phyloP scores from a whole-genome alignment of 2,329 filamentous ascomycete genomes.

The Stenocarpella maydis region DNA sequence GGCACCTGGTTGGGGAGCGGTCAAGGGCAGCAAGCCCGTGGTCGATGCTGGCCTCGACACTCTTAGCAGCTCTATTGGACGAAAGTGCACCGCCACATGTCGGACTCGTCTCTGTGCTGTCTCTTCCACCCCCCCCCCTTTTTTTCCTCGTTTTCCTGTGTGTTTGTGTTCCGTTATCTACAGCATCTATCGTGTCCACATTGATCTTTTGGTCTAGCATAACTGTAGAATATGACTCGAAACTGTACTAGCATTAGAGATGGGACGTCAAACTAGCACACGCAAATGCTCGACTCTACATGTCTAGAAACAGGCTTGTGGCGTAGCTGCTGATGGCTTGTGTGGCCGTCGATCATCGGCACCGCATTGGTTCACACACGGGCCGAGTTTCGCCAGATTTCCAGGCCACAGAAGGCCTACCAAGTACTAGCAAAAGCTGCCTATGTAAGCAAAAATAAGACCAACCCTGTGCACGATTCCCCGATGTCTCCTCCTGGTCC shows the following conservation, averaged over 20 bases:
- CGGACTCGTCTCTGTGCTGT: not conserved
- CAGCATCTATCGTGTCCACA: not conserved
- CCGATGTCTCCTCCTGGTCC: too few species aligned
- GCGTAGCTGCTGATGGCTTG: not conserved
- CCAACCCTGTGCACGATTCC: not conserved
- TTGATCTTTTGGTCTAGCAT: not conserved
- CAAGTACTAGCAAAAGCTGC: too few species aligned
- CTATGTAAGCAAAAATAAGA: not conserved
- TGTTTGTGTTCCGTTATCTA: too few species aligned
- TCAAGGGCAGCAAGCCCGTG: too few species aligned
- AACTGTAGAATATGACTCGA: not conserved
- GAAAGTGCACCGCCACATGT: slow-evolving; percentile 22
- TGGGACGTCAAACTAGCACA: not conserved
- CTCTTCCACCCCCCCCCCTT: too few species aligned
- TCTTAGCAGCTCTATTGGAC: not conserved
- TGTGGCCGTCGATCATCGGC: not conserved
- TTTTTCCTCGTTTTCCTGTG: too few species aligned
- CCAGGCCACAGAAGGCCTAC: not conserved
- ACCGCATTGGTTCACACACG: not conserved
- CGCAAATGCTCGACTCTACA: not conserved
- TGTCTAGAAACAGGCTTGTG: not conserved
- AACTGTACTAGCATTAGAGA: not conserved
- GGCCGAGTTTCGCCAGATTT: not conserved
- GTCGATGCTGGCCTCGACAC: slow-evolving; percentile 17
- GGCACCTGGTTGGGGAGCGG: slow-evolving; percentile 28